Base-by-base conservation (phyloP, 805 yeast genomes). In the Candida boleticola region DNA sequence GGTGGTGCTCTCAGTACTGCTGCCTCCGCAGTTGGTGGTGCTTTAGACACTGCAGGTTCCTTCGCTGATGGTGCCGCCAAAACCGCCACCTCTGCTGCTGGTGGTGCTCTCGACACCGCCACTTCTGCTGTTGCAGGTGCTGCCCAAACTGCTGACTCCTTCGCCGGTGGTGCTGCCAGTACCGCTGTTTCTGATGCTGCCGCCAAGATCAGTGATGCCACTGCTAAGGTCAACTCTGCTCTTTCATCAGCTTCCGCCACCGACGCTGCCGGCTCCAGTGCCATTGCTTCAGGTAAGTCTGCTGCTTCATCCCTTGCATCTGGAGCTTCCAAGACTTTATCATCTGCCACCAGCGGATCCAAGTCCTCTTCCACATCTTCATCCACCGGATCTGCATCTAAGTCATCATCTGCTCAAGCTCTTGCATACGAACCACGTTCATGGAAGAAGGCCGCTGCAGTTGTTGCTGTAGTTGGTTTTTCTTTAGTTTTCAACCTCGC, bases 401-500 rank as follows among this genome's bases (percentile, higher is more conserved):
- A 49, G 10, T 41, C 53, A 25, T 53, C 58, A 26, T n/a, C n/a
- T n/a, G n/a, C n/a, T n/a, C n/a, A n/a, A n/a, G 48, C 51, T 20
- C 42, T 44, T 20, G 40, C 39, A 41, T 27, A 50, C 31, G 62
- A 57, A 7, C 31, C 54, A 29, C 55, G 61, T 16, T 48, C 59
- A 31, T 66, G 70, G 73, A 67, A 68, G 55, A 64, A 55, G 54
- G 59, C 68, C 32, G 61, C 55, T 42, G 63, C 61, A 22, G 57
- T 68, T 34, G 67, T 64, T 36, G 67, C 63, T 39, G 36, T 67
- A 40, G 58, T 67, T 36, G 73, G 71, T 33, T 46, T 58, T 42
- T 58, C 69, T 29, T 63, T 67, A 44, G 42, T 65, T 23, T 49
- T 63, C 52, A 66, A 65, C 55, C 19, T 52, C 18, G 38, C 50